Conservation (phyloP, 208 protist genomes). For the Jaenimonas drosophilae region DNA sequence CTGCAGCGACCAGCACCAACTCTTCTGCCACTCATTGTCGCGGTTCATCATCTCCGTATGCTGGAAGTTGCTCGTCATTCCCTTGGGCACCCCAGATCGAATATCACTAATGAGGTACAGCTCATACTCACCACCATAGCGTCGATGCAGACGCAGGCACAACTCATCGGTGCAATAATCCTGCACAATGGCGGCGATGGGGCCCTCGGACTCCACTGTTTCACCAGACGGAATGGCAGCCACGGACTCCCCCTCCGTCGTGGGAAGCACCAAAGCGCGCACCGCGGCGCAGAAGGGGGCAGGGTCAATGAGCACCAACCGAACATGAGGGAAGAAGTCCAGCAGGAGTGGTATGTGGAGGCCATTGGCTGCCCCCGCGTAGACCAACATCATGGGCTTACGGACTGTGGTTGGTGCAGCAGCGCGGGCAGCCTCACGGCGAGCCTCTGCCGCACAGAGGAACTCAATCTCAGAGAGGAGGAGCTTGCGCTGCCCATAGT, state of each 20-base stretch:
- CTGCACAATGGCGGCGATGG: conserved; percentile 67
- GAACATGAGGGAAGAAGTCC: conserved; percentile 49
- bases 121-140: conserved; percentile 40
- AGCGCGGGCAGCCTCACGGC: too few relatives aligned
- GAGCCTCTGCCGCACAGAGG: conserved; percentile 35
- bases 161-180: conserved; percentile 88
- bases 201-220: conserved; percentile 15
- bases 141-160: conserved; percentile 48
- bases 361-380: conserved; percentile 92
- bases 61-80: conserved; percentile 55
- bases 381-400: conserved; percentile 74
- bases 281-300: conserved; percentile 70
- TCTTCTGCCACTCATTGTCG: conserved; percentile 79
- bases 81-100: conserved; percentile 51
- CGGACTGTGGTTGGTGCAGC: not conserved
- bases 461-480: conserved; percentile 93
- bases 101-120: conserved; percentile 91
- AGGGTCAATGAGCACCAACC: conserved; percentile 92
- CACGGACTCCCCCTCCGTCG: too few relatives aligned
- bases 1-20: conserved; percentile 81
- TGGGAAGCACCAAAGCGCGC: too few relatives aligned
- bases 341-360: conserved; percentile 87
- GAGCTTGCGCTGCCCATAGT: conserved; percentile 94
- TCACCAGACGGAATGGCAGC: conserved; percentile 18
- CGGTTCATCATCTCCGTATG: conserved; percentile 74